Conservation (phyloP, 202 grass and related monocot genomes). For the Schoenoplectus triqueter region DNA sequence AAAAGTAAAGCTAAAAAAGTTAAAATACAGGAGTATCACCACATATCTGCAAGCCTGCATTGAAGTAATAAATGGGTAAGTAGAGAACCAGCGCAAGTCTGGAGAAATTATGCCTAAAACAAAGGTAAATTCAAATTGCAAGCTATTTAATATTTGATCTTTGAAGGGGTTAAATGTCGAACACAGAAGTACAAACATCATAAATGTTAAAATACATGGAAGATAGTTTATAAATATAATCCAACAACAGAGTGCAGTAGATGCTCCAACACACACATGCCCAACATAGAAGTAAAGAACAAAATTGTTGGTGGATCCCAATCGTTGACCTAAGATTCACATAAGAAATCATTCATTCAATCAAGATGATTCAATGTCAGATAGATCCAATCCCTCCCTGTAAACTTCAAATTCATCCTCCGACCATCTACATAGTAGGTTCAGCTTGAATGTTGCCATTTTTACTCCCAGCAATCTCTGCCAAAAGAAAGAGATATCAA, state of each 20-base stretch:
- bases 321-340: conserved; percentile 13
- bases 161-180: not conserved
- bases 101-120: not conserved
- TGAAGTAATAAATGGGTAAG: no score
- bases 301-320: conserved; percentile 30
- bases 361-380: conserved; percentile 46
- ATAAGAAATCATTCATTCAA: not conserved
- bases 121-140: not conserved
- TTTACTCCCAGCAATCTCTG: conserved; percentile 66
- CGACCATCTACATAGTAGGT: conserved; percentile 75
- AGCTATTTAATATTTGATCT: not conserved
- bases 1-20: no score
- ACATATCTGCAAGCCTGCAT: no score
- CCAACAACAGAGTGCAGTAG: not conserved
- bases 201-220: not conserved
- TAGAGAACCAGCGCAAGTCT: no score
- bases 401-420: conserved; percentile 75
- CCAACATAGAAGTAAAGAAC: conserved; percentile 16
- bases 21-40: no score
- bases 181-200: not conserved
- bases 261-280: not conserved
- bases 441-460: conserved; percentile 81
- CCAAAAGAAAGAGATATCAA: not conserved
- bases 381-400: conserved; percentile 62
- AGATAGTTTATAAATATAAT: conserved; percentile 7